Conservation (phyloP, 1,139 yeast species). For the Lodderomyces beijingensis region DNA sequence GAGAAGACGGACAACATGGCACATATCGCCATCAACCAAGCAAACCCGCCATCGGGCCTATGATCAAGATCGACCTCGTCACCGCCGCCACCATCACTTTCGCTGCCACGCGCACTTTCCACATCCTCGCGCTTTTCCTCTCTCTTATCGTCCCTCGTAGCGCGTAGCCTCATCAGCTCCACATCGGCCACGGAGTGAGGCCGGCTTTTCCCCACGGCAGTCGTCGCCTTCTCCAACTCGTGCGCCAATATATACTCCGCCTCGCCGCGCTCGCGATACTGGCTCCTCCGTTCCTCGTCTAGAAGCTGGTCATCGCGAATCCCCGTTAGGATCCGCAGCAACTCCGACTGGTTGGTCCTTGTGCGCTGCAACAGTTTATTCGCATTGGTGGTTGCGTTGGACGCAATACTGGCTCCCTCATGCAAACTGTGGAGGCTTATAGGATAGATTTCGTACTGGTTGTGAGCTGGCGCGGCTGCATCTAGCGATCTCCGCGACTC, state of each 20-base stretch:
- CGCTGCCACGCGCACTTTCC: slow-evolving; percentile 4
- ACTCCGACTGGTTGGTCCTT: slow-evolving; percentile 19
- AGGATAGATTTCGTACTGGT: slow-evolving; percentile 1
- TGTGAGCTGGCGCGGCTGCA: too few species aligned
- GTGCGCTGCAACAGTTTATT: slow-evolving; percentile 5
- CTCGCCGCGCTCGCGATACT: slow-evolving; percentile 17
- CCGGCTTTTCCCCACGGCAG: slow-evolving; percentile 7
- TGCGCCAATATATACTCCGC: slow-evolving; percentile 22
- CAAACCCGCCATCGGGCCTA: slow-evolving; percentile 63
- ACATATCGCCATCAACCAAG: slow-evolving; percentile 64
- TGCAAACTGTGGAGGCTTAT: slow-evolving; percentile 4
- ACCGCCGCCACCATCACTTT: slow-evolving; percentile 12
- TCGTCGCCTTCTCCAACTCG: slow-evolving; percentile 18
- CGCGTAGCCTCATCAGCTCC: slow-evolving; percentile 1
- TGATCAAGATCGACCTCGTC: slow-evolving; percentile 18
- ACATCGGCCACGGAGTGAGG: not conserved
- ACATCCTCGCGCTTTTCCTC: slow-evolving; percentile 2
- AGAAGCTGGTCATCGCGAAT: slow-evolving; percentile 28
- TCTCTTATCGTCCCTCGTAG: not conserved
- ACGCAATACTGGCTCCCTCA: not conserved
- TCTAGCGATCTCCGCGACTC: slow-evolving; percentile 1
- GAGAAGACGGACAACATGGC: slow-evolving; percentile 45
- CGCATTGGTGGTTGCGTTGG: slow-evolving; percentile 1
- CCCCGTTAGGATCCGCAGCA: slow-evolving; percentile 29
- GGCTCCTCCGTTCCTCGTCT: slow-evolving; percentile 16